Evolutionary conservation across 257 asterid genomes (phyloP), one percentile per base, ranked within the genome.

Genomic region (Petunia axillaris): DNA sequence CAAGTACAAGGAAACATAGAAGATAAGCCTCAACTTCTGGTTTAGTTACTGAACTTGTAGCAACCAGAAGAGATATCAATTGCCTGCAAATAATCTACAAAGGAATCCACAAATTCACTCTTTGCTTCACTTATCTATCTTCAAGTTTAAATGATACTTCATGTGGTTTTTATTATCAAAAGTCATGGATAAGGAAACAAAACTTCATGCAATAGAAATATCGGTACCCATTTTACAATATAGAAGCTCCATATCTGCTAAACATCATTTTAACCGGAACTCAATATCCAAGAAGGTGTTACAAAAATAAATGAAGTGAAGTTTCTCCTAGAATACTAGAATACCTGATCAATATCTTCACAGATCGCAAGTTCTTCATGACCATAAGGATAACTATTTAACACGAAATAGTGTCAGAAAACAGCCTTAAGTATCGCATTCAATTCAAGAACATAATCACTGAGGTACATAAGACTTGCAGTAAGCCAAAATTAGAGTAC

Each of bases 321-420:
- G 60, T 55, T 55, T 13, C 60, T 13, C n/a, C 25, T 55, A 55
- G n/a, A 55, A 63, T 82, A 93, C 25, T 55, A 55, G n/a, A 55
- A 63, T 82, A 93, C 98, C 97, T 93, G 97, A 85, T 93, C 98
- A 57, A 93, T 86, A 81, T 93, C 96, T 86, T 93, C 98, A 81
- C 93, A 91, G 39, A 88, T 71, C 75, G 98, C 91, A 83, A 93
- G 98, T 84, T 93, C 98, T 87, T 92, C 96, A 6, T 92, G 98
- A 41, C 98, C 98, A 84, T 93, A 92, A 36, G 98, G 98, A 81
- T 92, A 91, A 74, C 98, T 93, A 81, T 82, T 71, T 53, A 80
- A 71, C 77, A 83, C 2, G 25, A 14, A 55, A 55, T 55, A 55
- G 60, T 55, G 25, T 55, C 60, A 55, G 60, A 55, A 55, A 55